These are phyloP conservation scores for Cruciata laevipes DNA, from an alignment of 257 asterid species.

Conservation along the genomic window DNA sequence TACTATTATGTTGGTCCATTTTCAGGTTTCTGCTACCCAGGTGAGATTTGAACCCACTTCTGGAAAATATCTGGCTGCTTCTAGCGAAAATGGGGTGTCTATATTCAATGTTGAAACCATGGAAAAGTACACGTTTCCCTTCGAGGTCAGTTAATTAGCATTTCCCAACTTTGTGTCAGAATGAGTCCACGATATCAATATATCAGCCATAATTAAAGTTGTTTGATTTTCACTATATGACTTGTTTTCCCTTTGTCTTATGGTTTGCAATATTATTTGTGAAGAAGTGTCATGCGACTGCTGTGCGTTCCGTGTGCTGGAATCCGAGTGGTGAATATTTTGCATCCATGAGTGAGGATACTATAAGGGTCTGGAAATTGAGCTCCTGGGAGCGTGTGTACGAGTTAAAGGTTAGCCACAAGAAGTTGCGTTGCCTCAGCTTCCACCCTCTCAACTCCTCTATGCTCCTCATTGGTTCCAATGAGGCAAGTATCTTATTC, in stretches of 20 bases:
- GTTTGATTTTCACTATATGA: not conserved
- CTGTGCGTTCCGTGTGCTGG: constrained; percentile 33
- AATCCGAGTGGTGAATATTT: constrained; percentile 27
- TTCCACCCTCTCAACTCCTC: constrained; percentile 30
- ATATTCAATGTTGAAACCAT: constrained; percentile 30
- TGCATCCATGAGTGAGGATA: constrained; percentile 34
- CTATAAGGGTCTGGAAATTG: constrained; percentile 31
- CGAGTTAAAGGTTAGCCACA: constrained; percentile 25
- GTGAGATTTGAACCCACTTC: constrained; percentile 32
- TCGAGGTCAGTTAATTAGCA: constrained; percentile 20
- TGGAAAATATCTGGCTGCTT: constrained; percentile 34
- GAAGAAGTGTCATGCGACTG: constrained; percentile 27
- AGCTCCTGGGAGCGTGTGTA: constrained; percentile 28
- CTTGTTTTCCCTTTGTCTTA: not conserved
- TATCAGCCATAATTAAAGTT: not conserved
- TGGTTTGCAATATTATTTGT: not conserved
- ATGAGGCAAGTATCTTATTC: constrained; percentile 23
- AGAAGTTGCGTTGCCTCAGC: constrained; percentile 25
- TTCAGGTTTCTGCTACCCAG: constrained; percentile 29
- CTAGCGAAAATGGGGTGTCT: constrained; percentile 23
- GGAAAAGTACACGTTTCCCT: constrained; percentile 21
- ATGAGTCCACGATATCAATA: not conserved
- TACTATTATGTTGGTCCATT: not conserved
- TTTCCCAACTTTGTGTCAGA: not conserved
- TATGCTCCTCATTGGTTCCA: constrained; percentile 21